Base-by-base conservation (phyloP, 2,329 filamentous ascomycete species). In the Simplicillium sp. region DNA sequence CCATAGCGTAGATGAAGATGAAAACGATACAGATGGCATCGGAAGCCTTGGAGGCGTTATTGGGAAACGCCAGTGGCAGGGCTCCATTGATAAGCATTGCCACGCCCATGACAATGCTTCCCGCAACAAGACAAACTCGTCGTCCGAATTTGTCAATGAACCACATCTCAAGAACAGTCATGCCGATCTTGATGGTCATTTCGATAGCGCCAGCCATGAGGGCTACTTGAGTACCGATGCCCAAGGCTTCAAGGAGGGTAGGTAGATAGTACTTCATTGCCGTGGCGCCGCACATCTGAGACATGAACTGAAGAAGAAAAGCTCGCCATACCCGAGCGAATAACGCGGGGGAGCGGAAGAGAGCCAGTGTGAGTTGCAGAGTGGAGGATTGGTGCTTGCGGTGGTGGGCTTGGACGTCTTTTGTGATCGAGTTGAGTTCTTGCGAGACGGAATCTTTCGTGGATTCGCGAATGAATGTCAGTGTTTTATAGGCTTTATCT, bases 261-360 rank as follows among this genome's bases (percentile, higher is more conserved):
- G 74, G 74, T 0, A 78, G 62, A 47, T 77, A 77, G 48, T 78
- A 77, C 48, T 78, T 77, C 62, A 78, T 77, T 3, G 72, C 73
- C 0, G 73, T 72, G 12, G 73, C 72, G 15, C 75, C 74, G 47
- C 71, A 76, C 69, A 77, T 73, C 48, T 76, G 72, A 0, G 71
- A 70, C 69, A 78, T 72, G 54, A 78, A 77, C 51, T 77, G 73
- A 5, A 78, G 60, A 2, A 77, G 56, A 0, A 71, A 65, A 1
- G 73, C 72, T 14, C 74, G 65, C 75, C 75, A 78, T 12, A 79
- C 59, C 1, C 75, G 64, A 12, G 66, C 61, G 49, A 70, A 71
- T 1, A 78, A 57, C 11, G 63, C 56, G 12, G 58, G 54, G 25
- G 75, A 59, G 4, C 60, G 64, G 52, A 78, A 73, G 1, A 78